Evolutionary conservation across 208 protist species (phyloP), one percentile per base, ranked within the genome.

Genomic region (Leishmania major): DNA sequence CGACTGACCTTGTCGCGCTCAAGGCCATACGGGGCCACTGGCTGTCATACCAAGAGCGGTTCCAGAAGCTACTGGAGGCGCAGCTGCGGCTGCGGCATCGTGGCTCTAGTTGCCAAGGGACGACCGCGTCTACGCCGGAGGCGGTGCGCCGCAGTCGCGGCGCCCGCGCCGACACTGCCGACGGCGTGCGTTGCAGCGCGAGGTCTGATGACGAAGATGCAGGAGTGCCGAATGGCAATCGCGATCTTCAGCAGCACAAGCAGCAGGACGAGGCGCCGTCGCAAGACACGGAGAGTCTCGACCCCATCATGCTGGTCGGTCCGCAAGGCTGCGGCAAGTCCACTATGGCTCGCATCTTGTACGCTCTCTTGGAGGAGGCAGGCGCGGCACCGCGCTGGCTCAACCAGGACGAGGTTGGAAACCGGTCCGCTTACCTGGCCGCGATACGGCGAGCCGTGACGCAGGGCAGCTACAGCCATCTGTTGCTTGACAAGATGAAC

Each of bases 401-500:
- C 22, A 97, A 97, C 81, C 94, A 97, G 78, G 94, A 97, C 66
- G 94, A 97, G 81, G 74, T 91, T 7, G 92, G 91, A 37, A 86
- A 75, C 53, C 86, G 88, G 8, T 69, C 73, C 8, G 83, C 74
- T 31, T 97, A 92, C 86, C 79, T 97, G 73, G 75, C 83, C 0
- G 84, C 93, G 2, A 88, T 96, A 37, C 82, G 78, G 1, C 86
- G 82, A 4, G 87, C 87, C 35, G 78, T 92, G 17, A 59, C 77
- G 22, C 70, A 74, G 13, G 84, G 88, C 75, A n/a, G 57, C 51
- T 91, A 89, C 71, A 92, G 92, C 35, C 93, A 97, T 79, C 47
- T 97, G 45, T 87, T 97, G 31, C 80, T 97, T 19, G 94, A 97
- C 76, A 95, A 95, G 84, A 96, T 96, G 93, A 93, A 97, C 82